phyloP scores from a whole-genome alignment of 148 eudicot genomes.

The Pouteria glomerata region DNA sequence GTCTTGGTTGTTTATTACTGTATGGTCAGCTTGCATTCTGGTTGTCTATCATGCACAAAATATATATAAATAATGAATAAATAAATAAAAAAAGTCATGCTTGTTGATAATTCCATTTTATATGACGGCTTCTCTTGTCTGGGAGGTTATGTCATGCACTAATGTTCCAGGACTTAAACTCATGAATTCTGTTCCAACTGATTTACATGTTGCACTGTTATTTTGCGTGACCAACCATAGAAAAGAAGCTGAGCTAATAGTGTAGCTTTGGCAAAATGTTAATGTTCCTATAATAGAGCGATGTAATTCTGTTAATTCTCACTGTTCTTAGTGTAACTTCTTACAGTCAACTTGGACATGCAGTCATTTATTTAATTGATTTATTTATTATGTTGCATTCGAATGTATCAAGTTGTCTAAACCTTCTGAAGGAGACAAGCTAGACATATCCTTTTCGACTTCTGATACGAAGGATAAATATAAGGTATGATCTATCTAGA shows the following conservation, averaged over 20 bases:
- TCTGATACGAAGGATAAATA: conserved; percentile 55
- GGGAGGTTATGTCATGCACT: not conserved
- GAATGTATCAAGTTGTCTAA: conserved; percentile 18
- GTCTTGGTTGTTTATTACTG: not conserved
- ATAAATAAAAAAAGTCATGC: too few relatives aligned
- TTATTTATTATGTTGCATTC: not conserved
- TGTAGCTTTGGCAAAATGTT: not conserved
- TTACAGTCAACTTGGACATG: not conserved
- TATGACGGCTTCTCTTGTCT: not conserved
- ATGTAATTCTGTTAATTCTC: not conserved
- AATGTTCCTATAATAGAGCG: not conserved
- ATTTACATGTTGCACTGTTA: not conserved
- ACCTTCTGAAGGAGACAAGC: conserved; percentile 28
- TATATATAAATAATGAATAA: too few relatives aligned
- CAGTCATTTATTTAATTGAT: not conserved
- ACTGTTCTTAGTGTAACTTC: not conserved
- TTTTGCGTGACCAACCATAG: not conserved
- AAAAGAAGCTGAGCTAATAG: not conserved
- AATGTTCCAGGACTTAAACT: not conserved
- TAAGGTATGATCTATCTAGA: conserved; percentile 36
- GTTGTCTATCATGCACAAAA: not conserved
- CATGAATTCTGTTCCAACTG: not conserved
- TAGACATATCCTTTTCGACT: conserved; percentile 37
- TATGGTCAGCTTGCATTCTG: not conserved
- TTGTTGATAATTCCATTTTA: not conserved